phyloP scores from a whole-genome alignment of 352 stramenopile genomes.

The Phytophthora tubulina region DNA sequence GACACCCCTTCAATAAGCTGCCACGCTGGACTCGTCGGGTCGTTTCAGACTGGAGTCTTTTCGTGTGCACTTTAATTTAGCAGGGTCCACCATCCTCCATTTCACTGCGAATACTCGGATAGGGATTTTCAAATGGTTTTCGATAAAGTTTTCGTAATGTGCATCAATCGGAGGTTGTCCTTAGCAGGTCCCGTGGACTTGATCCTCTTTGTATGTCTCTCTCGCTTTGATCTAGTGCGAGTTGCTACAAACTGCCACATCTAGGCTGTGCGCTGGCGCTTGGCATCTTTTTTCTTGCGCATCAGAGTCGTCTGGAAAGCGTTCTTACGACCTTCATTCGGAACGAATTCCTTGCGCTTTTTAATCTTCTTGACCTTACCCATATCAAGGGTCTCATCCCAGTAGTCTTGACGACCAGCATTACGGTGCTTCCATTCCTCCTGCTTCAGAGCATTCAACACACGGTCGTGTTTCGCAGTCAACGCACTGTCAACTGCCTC shows the following conservation, averaged over 20 bases:
- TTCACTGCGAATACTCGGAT: neutral
- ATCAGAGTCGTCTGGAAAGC: constrained; percentile 72
- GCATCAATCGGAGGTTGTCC: constrained; percentile 27
- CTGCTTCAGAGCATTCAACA: constrained; percentile 77
- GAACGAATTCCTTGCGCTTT: constrained; percentile 84
- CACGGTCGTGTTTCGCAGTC: constrained; percentile 67
- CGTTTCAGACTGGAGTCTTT: constrained; percentile 20
- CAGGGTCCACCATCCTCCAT: neutral
- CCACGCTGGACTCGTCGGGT: constrained; percentile 12
- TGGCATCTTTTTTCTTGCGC: constrained; percentile 64
- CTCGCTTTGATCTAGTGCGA: constrained; percentile 24
- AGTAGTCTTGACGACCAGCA: constrained; percentile 72
- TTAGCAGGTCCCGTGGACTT: constrained; percentile 17
- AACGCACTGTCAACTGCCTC: constrained; percentile 48
- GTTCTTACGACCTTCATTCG: constrained; percentile 81
- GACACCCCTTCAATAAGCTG: constrained; percentile 26
- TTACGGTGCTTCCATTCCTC: constrained; percentile 82
- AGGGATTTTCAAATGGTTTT: constrained; percentile 13
- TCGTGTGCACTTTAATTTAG: constrained; percentile 6
- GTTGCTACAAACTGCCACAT: constrained; percentile 13
- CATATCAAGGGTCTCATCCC: constrained; percentile 78
- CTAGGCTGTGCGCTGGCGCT: constrained; percentile 42
- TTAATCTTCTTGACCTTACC: constrained; percentile 88
- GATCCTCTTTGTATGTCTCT: constrained; percentile 3
- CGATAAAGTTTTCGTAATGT: constrained; percentile 27